Conservation (phyloP, 2,329 filamentous ascomycete species). For the Coniochaeta ligniaria region DNA sequence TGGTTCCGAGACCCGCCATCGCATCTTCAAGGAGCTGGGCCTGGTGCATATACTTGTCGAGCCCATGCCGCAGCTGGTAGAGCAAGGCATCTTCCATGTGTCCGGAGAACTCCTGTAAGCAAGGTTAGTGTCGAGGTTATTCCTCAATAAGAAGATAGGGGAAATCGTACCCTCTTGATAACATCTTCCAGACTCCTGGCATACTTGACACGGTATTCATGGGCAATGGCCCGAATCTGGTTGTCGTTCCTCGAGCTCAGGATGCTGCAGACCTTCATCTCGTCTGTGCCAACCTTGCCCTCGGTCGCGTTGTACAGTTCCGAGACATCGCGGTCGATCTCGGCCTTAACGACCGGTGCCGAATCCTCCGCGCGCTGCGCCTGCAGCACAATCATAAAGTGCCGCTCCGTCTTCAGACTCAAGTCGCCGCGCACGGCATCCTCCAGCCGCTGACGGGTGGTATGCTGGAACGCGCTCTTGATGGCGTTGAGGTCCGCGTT, state of each 20-base stretch:
- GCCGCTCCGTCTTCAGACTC: constrained; percentile 75
- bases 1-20: constrained; percentile 84
- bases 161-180: constrained; percentile 54
- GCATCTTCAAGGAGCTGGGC: constrained; percentile 75
- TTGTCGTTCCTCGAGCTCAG: constrained; percentile 69
- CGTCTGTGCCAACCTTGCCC: constrained; percentile 65
- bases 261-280: constrained; percentile 72
- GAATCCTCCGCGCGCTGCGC: constrained; percentile 73
- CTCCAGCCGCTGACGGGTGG: constrained; percentile 61
- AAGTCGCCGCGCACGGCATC: constrained; percentile 70
- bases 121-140: not conserved
- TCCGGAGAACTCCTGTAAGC: constrained; percentile 66
- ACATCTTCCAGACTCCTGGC: constrained; percentile 63
- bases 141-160: no score
- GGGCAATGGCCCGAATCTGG: constrained; percentile 75
- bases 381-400: constrained; percentile 76
- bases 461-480: constrained; percentile 67
- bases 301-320: constrained; percentile 73
- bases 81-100: constrained; percentile 86
- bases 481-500: constrained; percentile 88
- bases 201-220: constrained; percentile 69
- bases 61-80: constrained; percentile 68
- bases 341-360: constrained; percentile 62
- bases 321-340: constrained; percentile 68
- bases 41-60: constrained; percentile 78